phyloP scores from a whole-genome alignment of 1,139 yeast species.

The Pichia sp. region DNA sequence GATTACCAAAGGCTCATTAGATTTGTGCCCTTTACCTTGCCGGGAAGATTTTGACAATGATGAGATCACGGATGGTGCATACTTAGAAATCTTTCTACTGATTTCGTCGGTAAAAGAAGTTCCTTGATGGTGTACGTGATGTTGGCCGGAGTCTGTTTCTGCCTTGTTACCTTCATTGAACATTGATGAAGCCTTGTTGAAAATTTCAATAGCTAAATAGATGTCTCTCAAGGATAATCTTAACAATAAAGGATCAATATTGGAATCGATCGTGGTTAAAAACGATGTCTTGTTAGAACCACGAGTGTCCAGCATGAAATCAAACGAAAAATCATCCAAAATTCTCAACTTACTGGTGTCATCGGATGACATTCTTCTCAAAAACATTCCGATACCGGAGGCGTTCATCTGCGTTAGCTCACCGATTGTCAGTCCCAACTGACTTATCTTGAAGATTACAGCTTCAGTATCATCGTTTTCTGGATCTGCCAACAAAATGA shows the following conservation, averaged over 20 bases:
- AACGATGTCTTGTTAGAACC: conserved; percentile 56
- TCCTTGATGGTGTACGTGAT: neutral
- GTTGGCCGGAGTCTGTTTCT: neutral
- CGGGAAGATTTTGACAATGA: conserved; percentile 39
- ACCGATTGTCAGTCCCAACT: conserved; percentile 67
- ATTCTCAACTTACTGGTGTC: conserved; percentile 62
- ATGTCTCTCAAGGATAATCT: conserved; percentile 87
- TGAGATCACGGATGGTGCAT: conserved; percentile 60
- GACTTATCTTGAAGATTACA: conserved; percentile 82
- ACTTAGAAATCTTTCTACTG: conserved; percentile 51
- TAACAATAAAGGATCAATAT: conserved; percentile 75
- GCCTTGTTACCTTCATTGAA: conserved; percentile 33
- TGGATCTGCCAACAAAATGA: conserved; percentile 79
- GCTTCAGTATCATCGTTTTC: conserved; percentile 71
- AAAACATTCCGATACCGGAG: conserved; percentile 80
- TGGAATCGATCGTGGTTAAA: conserved; percentile 61
- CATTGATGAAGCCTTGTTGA: conserved; percentile 65
- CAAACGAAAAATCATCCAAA: conserved; percentile 83
- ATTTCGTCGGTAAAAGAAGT: conserved; percentile 49
- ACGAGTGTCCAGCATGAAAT: conserved; percentile 68
- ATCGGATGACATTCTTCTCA: conserved; percentile 67
- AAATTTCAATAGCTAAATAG: conserved; percentile 66
- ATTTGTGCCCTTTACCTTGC: neutral
- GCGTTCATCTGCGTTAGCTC: conserved; percentile 63
- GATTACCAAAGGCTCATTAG: conserved; percentile 36